These are phyloP conservation scores for Candida dubliniensis DNA, from an alignment of 1,139 yeast genomes.

Conservation along the genomic window DNA sequence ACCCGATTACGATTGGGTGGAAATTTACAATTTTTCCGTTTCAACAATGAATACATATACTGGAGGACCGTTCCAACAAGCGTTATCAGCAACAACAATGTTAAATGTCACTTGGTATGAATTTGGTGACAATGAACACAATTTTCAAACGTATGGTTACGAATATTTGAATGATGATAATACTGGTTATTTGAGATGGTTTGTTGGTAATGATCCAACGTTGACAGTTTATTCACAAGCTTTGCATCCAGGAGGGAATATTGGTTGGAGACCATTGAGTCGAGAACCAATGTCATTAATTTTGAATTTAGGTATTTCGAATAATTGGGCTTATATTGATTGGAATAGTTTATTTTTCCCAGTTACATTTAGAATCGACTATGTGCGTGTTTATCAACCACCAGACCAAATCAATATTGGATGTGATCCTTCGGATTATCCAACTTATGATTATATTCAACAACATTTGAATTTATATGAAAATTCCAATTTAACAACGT, in stretches of 20 bases:
- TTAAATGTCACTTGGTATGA: constrained; percentile 78
- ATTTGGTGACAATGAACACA: constrained; percentile 31
- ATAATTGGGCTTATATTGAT: constrained; percentile 80
- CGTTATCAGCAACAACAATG: constrained; percentile 71
- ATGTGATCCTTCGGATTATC: constrained; percentile 75
- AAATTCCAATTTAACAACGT: constrained; percentile 62
- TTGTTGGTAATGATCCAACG: constrained; percentile 68
- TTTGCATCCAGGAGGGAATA: constrained; percentile 78
- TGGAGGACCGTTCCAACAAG: constrained; percentile 88
- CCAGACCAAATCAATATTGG: constrained; percentile 48
- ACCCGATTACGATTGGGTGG: constrained; percentile 74
- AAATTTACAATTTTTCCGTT: constrained; percentile 57
- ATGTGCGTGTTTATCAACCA: constrained; percentile 80
- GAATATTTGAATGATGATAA: constrained; percentile 71
- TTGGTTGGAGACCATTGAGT: constrained; percentile 71
- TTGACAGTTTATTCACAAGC: constrained; percentile 61
- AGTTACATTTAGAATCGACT: constrained; percentile 64
- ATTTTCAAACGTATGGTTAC: constrained; percentile 72
- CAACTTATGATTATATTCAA: constrained; percentile 72
- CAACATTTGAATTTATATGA: constrained; percentile 61
- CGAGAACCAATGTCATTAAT: constrained; percentile 86
- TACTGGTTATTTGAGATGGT: constrained; percentile 80
- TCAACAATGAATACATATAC: constrained; percentile 74
- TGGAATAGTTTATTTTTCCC: constrained; percentile 76
- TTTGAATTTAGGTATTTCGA: constrained; percentile 76